A percentile compares a stretch with the other conserved stretches of the same genome.
Conservation (phyloP, 2,329 filamentous ascomycete genomes). For the Microcyclospora pomicola region DNA sequence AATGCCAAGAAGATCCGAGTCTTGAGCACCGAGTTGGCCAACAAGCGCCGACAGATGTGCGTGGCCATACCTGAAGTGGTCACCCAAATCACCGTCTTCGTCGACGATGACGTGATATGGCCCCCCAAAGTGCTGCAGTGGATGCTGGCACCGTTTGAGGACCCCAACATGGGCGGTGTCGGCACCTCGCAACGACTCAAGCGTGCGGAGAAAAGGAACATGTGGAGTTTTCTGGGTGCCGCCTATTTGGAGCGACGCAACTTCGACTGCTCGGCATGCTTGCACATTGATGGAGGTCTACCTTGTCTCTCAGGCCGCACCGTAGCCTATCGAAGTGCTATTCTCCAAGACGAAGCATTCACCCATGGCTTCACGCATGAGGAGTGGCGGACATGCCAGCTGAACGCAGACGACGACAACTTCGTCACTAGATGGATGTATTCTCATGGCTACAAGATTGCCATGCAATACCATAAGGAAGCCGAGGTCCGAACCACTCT, state of each 20-base stretch:
- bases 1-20: constrained; percentile 55
- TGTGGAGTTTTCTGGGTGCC: constrained; percentile 83
- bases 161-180: constrained; percentile 70
- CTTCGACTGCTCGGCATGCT: constrained; percentile 92
- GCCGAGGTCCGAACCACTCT: constrained; percentile 88
- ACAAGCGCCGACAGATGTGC: constrained; percentile 90
- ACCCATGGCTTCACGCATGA: constrained; percentile 83
- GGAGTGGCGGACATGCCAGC: constrained; percentile 72
- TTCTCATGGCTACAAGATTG: constrained; percentile 81
- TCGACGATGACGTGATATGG: constrained; percentile 93
- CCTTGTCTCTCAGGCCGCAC: constrained; percentile 93
- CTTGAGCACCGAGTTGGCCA: constrained; percentile 68
- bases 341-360: constrained; percentile 74
- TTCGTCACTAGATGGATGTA: constrained; percentile 96
- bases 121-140: constrained; percentile 73
- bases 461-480: constrained; percentile 84
- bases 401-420: constrained; percentile 96
- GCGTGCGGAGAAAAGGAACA: constrained; percentile 48
- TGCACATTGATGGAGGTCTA: constrained; percentile 88
- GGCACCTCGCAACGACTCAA: constrained; percentile 81
- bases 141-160: constrained; percentile 87
- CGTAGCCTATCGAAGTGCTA: constrained; percentile 79
- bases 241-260: constrained; percentile 88
- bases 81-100: constrained; percentile 79
- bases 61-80: constrained; percentile 73